These are phyloP conservation scores for Apodospora peruviana DNA, from an alignment of 495 filamentous ascomycete genomes.

Conservation along the genomic window DNA sequence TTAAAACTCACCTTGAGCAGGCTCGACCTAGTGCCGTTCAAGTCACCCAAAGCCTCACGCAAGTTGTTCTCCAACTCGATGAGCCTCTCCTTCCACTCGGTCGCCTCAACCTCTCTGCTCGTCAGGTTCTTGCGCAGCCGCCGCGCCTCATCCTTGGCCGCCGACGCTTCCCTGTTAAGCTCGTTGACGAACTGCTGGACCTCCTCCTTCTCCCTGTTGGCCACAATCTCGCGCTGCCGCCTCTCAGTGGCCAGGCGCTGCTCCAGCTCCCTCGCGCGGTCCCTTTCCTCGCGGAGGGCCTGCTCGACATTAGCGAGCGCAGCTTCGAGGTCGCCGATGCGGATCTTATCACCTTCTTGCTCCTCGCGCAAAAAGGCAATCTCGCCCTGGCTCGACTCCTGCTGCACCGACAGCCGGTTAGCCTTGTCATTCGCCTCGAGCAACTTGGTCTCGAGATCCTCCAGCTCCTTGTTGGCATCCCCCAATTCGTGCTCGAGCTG, in stretches of 20 bases:
- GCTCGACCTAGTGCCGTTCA: constrained; percentile 79
- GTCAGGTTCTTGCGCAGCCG: constrained; percentile 75
- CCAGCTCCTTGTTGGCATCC: constrained; percentile 71
- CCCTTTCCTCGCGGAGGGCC: constrained; percentile 71
- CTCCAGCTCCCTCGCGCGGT: constrained; percentile 72
- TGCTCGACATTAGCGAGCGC: constrained; percentile 68
- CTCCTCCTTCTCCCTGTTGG: constrained; percentile 83
- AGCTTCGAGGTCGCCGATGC: constrained; percentile 87
- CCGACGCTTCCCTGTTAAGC: constrained; percentile 71
- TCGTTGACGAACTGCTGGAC: constrained; percentile 68
- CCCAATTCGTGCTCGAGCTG: constrained; percentile 69
- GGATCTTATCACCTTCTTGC: constrained; percentile 96
- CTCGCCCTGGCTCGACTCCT: constrained; percentile 87
- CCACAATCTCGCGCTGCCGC: constrained; percentile 79
- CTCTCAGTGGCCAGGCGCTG: constrained; percentile 70
- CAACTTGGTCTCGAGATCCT: constrained; percentile 67
- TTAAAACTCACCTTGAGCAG: constrained; percentile 59
- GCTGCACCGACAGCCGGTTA: constrained; percentile 78
- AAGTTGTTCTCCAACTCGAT: constrained; percentile 85
- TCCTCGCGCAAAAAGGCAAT: constrained; percentile 94
- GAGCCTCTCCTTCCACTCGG: constrained; percentile 81
- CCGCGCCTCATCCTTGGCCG: constrained; percentile 81
- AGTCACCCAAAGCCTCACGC: constrained; percentile 72
- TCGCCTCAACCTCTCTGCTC: constrained; percentile 78
- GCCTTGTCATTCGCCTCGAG: constrained; percentile 79